A percentile compares a stretch with the other conserved stretches of the same genome.
These are phyloP conservation scores for Paramecium sonneborni DNA, from an alignment of 73 alveolate genomes.

Conservation along the genomic window DNA sequence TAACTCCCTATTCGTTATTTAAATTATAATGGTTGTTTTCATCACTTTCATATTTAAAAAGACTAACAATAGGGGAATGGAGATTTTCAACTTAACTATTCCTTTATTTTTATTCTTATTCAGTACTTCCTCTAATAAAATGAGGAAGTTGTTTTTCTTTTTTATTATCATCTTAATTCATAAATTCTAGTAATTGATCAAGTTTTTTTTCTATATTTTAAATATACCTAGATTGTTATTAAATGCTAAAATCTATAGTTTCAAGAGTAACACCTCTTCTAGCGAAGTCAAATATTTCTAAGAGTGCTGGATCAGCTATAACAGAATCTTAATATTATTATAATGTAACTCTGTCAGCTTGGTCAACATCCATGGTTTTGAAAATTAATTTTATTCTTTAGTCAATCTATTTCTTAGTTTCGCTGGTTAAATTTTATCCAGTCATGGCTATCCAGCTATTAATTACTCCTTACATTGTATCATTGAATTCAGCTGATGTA, in stretches of 20 bases:
- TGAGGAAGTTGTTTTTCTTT: not conserved
- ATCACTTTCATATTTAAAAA: not conserved
- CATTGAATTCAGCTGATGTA: constrained; percentile 17
- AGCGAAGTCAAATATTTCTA: constrained; percentile 46
- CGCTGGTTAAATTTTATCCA: constrained; percentile 9
- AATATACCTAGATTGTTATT: not conserved
- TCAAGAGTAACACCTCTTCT: constrained; percentile 34
- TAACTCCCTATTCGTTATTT: no score
- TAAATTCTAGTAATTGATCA: not conserved
- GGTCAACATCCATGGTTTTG: constrained; percentile 20
- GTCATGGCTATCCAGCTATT: constrained; percentile 44
- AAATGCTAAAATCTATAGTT: not conserved
- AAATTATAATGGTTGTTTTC: not conserved
- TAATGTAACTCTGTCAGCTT: constrained; percentile 50
- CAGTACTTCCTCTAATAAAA: not conserved
- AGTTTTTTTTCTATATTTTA: constrained; percentile 26
- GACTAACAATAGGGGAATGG: constrained; percentile 20
- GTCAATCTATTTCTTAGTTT: not conserved
- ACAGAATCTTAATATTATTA: constrained; percentile 36
- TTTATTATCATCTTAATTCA: not conserved
- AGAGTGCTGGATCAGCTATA: not conserved
- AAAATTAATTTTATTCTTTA: not conserved
- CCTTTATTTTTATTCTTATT: not conserved
- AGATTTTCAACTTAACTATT: not conserved
- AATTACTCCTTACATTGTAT: constrained; percentile 49